phyloP scores from a whole-genome alignment of 2,329 filamentous ascomycete genomes.

The Fusarium fujikuroi region DNA sequence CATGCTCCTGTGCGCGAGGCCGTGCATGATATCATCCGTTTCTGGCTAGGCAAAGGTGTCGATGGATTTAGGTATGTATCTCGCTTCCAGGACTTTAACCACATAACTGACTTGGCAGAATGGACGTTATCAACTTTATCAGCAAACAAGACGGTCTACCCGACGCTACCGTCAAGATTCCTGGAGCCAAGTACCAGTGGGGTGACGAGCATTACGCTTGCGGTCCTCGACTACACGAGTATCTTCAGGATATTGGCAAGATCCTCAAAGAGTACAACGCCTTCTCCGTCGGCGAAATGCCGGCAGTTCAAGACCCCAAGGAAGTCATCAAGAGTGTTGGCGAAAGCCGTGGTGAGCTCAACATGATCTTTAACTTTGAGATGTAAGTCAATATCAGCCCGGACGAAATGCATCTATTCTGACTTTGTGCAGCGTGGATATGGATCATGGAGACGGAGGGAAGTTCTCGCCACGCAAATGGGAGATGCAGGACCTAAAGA shows the following conservation, averaged over 20 bases:
- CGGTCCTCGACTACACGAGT: conserved; percentile 72
- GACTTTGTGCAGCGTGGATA: conserved; percentile 55
- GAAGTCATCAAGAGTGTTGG: conserved; percentile 67
- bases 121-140: conserved; percentile 76
- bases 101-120: conserved; percentile 35
- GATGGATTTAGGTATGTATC: conserved; percentile 65
- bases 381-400: conserved; percentile 43
- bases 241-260: conserved; percentile 67
- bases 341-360: conserved; percentile 58
- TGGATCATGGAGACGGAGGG: conserved; percentile 60
- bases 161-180: conserved; percentile 59
- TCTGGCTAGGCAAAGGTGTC: conserved; percentile 77
- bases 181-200: conserved; percentile 56
- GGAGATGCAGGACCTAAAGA: conserved; percentile 32
- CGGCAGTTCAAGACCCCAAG: conserved; percentile 62
- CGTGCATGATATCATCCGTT: conserved; percentile 69
- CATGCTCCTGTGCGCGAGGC: conserved; percentile 71
- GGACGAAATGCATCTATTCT: too few relatives aligned
- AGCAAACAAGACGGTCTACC: conserved; percentile 67
- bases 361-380: conserved; percentile 73
- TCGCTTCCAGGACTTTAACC: accelerated
- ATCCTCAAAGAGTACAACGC: conserved; percentile 64
- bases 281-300: conserved; percentile 74
- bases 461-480: conserved; percentile 30
- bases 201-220: conserved; percentile 60